Evolutionary conservation across 306 rosid species (phyloP).

Genomic region (Fragaria ananassa): DNA sequence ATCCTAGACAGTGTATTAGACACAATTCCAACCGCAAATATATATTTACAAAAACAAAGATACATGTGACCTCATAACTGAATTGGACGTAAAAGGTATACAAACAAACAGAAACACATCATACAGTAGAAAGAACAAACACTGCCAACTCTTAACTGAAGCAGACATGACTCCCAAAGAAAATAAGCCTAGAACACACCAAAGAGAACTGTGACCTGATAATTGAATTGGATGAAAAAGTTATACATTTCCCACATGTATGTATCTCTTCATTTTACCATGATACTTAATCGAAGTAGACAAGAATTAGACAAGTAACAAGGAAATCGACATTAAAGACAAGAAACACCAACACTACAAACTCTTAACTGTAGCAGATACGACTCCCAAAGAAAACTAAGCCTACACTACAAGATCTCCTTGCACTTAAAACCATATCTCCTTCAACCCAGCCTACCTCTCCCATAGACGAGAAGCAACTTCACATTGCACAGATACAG

Average conservation of each 20-base stretch:
- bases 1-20: constrained; percentile 4
- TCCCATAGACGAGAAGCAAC: background rate
- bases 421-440: background rate
- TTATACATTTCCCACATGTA: background rate
- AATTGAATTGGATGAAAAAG: background rate
- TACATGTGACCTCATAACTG: background rate
- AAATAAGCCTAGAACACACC: background rate
- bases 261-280: background rate
- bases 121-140: background rate
- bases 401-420: background rate
- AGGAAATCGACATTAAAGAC: background rate
- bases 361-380: background rate
- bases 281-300: background rate
- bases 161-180: background rate
- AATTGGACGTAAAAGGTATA: background rate
- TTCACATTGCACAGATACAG: background rate
- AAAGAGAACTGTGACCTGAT: background rate
- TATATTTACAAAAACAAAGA: constrained; percentile 5
- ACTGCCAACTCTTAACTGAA: background rate
- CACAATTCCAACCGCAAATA: constrained; percentile 11
- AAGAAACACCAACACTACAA: background rate
- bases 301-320: background rate
- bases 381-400: background rate
- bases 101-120: background rate
- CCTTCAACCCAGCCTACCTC: background rate